These are phyloP conservation scores for Byssoonygena ceratinophila DNA, from an alignment of 2,329 filamentous ascomycete species.

Conservation along the genomic window DNA sequence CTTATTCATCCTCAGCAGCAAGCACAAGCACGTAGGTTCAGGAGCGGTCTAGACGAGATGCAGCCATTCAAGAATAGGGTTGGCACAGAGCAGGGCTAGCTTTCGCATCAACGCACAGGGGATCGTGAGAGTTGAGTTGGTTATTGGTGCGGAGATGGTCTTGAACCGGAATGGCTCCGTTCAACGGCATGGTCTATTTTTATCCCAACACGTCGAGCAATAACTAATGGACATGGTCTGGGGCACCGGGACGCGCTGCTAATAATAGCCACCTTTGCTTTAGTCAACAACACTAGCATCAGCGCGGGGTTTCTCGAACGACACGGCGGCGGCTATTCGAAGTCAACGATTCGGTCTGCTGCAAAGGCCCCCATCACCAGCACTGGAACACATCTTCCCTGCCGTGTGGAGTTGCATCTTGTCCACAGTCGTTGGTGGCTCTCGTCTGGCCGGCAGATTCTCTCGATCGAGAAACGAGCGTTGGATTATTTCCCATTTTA, in stretches of 20 bases:
- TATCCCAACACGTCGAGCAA: conserved; percentile 7
- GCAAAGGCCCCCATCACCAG: neutral
- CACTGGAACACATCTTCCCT: no score
- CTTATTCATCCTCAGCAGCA: conserved; percentile 15
- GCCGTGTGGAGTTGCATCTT: no score
- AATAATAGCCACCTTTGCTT: conserved; percentile 3
- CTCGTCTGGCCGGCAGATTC: no score
- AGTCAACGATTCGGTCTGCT: neutral
- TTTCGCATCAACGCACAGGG: neutral
- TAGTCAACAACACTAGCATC: neutral
- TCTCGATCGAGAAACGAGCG: no score
- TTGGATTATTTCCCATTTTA: no score
- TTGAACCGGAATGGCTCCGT: conserved; percentile 6
- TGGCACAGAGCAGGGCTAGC: neutral
- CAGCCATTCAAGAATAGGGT: conserved; percentile 6
- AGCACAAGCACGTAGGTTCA: neutral
- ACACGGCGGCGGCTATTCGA: neutral
- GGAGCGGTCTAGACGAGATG: neutral
- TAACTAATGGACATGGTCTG: neutral
- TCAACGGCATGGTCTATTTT: conserved; percentile 9
- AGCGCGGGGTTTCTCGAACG: neutral
- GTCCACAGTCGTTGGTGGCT: no score
- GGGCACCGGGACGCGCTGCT: neutral
- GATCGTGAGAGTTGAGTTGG: neutral
- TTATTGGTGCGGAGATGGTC: conserved; percentile 7